Evolutionary conservation across 2,329 filamentous ascomycete species (phyloP).

Genomic region (Penicillium sp.): DNA sequence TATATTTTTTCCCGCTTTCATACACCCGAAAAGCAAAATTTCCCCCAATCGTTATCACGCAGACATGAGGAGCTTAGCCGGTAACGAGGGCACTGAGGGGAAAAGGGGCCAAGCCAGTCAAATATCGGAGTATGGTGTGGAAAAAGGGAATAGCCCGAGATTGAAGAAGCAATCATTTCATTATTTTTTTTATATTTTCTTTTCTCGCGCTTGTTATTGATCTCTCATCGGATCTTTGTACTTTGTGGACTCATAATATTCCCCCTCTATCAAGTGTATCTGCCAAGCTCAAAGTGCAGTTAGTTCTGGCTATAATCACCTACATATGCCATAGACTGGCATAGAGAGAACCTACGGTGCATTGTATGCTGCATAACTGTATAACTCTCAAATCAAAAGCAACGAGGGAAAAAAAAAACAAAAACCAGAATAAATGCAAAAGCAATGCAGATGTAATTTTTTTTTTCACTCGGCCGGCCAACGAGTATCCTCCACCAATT

Average conservation of each 20-base stretch:
- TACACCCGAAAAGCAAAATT: background rate
- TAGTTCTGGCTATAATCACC: too few relatives aligned
- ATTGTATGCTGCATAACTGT: background rate
- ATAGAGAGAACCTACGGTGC: too few relatives aligned
- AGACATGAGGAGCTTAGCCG: conserved; percentile 20
- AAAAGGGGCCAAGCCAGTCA: conserved; percentile 24
- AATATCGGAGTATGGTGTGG: conserved; percentile 19
- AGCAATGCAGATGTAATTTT: conserved; percentile 4
- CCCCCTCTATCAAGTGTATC: background rate
- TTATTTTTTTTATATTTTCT: background rate
- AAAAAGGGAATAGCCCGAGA: conserved; percentile 24
- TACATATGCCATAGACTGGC: too few relatives aligned
- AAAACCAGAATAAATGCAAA: background rate
- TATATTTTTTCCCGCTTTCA: background rate
- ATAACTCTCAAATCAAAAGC: background rate
- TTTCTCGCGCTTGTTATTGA: background rate
- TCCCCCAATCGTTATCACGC: conserved; percentile 13
- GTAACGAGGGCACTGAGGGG: conserved; percentile 16
- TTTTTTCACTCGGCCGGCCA: conserved; percentile 5
- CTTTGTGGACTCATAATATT: background rate
- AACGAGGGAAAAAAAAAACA: background rate
- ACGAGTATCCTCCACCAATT: conserved; percentile 14
- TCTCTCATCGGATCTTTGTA: background rate
- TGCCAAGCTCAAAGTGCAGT: background rate
- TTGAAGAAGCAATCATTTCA: conserved; percentile 5